Conservation (phyloP, 2,329 filamentous ascomycete genomes). For the Escovopsis weberi region DNA sequence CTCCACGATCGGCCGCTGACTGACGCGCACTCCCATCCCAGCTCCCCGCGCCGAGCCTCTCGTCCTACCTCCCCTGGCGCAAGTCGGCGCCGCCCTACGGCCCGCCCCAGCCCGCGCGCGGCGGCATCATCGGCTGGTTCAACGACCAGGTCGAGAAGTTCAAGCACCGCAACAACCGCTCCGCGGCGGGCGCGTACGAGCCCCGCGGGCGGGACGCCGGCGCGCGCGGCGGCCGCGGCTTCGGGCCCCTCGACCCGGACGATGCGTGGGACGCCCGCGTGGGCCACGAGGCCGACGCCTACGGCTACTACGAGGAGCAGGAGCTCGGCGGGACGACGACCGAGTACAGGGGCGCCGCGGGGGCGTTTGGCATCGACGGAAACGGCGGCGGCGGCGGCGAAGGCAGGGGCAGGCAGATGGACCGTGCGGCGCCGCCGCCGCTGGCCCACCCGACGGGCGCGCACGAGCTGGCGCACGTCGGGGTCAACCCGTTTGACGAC, state of each 20-base stretch:
- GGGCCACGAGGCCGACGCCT: slow-evolving; percentile 54
- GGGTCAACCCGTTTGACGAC: slow-evolving; percentile 56
- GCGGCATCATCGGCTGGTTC: slow-evolving; percentile 60
- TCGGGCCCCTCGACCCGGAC: slow-evolving; percentile 62
- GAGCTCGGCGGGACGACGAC: slow-evolving; percentile 37
- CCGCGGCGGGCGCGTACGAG: slow-evolving; percentile 60
- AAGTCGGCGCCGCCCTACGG: slow-evolving; percentile 32
- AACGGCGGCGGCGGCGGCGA: slow-evolving; percentile 16
- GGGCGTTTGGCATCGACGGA: slow-evolving; percentile 16
- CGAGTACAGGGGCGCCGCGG: slow-evolving; percentile 21
- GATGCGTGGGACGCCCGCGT: slow-evolving; percentile 77
- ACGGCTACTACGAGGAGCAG: slow-evolving; percentile 64
- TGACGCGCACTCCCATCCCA: slow-evolving; percentile 12
- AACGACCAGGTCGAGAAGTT: slow-evolving; percentile 49
- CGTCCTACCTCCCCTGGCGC: slow-evolving; percentile 59
- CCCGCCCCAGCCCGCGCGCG: slow-evolving; percentile 38
- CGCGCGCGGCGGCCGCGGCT: slow-evolving; percentile 35
- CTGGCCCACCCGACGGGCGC: no score
- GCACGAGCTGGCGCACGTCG: no score
- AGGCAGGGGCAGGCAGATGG: slow-evolving; percentile 28
- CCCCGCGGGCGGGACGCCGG: slow-evolving; percentile 25
- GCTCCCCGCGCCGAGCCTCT: slow-evolving; percentile 55
- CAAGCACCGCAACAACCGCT: slow-evolving; percentile 49
- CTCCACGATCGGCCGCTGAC: not conserved
- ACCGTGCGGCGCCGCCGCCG: slow-evolving; percentile 15